Base-by-base conservation (phyloP, 2,329 filamentous ascomycete genomes). In the Trichocomaceae sp. region DNA sequence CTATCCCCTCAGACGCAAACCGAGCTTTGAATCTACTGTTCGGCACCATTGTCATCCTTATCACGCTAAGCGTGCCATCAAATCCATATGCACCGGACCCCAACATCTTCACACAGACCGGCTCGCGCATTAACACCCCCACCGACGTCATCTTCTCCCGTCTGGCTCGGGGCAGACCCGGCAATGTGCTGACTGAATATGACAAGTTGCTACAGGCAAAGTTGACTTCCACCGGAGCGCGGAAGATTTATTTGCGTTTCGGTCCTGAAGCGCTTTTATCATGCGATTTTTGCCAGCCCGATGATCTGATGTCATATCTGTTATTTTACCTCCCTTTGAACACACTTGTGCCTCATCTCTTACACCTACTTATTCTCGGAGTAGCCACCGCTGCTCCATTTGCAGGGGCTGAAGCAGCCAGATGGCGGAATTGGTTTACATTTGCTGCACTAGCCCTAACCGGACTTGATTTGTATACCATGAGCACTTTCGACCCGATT, bases 111-210 rank as follows among this genome's bases (percentile, higher is more conserved):
- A 66, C 71, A 29, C 71, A 77, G 17, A 96, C 92, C 1, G 78
- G 84, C 55, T 93, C 89, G 50, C 88, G 91, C 33, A 83, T 97
- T 17, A 87, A 90, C 64, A 92, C 88, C 42, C 85, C 90, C n/a
- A 85, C 83, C 42, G 88, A 92, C 66, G 85, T 95, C 33, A 79
- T 97, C 58, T 93, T 96, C 71, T 83, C 81, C 57, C 87, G 92
- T 15, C 79, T 97, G 9, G 72, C 77, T 1, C 64, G 69, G 5
- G 55, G 66, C 37, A 72, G 73, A 15, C 72, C 73, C 0, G 62
- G 67, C 6, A 70, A 70, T 17, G 61, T 66, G 15, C 70, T 80
- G 53, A 78, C 74, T 2, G 60, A 64, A 0, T 67, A 69, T 12
- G 91, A 97, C 72, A 76, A 82, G 50, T 72, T 78, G 22, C 78